Conservation (phyloP, 78 protist species). For the Protostelium mycophagum region DNA sequence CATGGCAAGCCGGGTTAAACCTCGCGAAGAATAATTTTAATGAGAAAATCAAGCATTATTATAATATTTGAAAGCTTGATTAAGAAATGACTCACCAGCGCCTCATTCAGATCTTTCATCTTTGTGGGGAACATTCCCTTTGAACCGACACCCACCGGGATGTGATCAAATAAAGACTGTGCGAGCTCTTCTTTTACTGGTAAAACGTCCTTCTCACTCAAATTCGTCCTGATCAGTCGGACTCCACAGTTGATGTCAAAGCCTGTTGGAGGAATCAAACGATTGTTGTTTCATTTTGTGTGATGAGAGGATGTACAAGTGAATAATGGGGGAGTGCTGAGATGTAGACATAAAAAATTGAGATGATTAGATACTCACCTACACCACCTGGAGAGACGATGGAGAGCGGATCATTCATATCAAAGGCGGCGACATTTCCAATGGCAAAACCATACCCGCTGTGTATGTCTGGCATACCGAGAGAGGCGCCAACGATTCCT, state of each 20-base stretch:
- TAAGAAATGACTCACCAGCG: too few relatives aligned
- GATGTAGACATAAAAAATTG: neutral
- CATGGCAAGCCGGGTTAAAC: too few relatives aligned
- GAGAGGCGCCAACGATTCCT: constrained; percentile 82
- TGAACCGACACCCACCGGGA: constrained; percentile 96
- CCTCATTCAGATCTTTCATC: constrained; percentile 45
- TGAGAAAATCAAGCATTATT: too few relatives aligned
- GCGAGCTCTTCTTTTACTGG: constrained; percentile 72
- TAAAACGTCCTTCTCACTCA: constrained; percentile 71
- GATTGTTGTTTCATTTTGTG: constrained; percentile 5
- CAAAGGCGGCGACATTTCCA: constrained; percentile 95
- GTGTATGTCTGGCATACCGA: constrained; percentile 91
- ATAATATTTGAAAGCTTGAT: too few relatives aligned
- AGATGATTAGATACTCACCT: neutral
- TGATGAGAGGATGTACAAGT: neutral
- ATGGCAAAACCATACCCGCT: constrained; percentile 94
- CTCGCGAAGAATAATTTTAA: too few relatives aligned
- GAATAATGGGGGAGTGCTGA: neutral
- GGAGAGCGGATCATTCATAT: constrained; percentile 83
- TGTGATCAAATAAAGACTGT: constrained; percentile 81
- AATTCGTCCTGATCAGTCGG: constrained; percentile 90
- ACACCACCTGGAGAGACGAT: constrained; percentile 94
- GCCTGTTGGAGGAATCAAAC: too few relatives aligned
- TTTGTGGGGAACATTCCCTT: constrained; percentile 83
- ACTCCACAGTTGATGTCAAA: constrained; percentile 98